Base-by-base conservation (phyloP, 1,284 basidiomycete genomes). In the Omphalotus olearius region DNA sequence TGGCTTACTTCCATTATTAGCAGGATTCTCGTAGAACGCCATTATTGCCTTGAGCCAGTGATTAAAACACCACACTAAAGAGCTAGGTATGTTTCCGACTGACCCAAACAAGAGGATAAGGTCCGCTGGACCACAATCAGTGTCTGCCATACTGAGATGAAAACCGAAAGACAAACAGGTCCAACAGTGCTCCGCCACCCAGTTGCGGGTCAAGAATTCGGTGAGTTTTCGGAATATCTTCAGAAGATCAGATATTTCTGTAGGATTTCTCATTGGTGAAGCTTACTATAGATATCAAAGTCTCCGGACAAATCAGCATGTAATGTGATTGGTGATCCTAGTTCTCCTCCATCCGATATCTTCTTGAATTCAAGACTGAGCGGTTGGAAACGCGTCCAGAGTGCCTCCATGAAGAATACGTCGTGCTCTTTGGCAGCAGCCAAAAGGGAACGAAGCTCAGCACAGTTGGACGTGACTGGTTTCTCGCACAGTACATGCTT, bases 401-500 rank as follows among this genome's bases (percentile, higher is more conserved):
- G 75, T 2, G 85, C 91, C 69, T 93, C 92, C 91, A 94, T 93
- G 60, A 94, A 81, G 73, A 94, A 94, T 1, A 91, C 75, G 11
- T 82, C 79, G 59, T 86, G 74, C 65, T 88, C 78, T 64, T 84
- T 85, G 0, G 93, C 92, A 18, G 91, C 77, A 6, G 70, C 67
- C 18, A 91, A 68, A 28, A 96, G 75, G 46, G 83, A 80, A 40
- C 80, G 74, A 18, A 87, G 71, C 59, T 90, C 85, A 4, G 82
- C 75, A 4, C 72, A 69, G 60, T 87, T 88, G 49, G 69, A 76
- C 1, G 85, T 89, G 20, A 85, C 80, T 0, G 86, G 83, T 63
- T 93, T 93, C 70, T 95, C 92, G 68, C 89, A 89, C 16, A 93
- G 80, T 17, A 96, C 87, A 66, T 93, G 80, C 67, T 95, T 97